Base-by-base conservation (phyloP, 2,329 filamentous ascomycete genomes). In the Fusarium tricinctum region DNA sequence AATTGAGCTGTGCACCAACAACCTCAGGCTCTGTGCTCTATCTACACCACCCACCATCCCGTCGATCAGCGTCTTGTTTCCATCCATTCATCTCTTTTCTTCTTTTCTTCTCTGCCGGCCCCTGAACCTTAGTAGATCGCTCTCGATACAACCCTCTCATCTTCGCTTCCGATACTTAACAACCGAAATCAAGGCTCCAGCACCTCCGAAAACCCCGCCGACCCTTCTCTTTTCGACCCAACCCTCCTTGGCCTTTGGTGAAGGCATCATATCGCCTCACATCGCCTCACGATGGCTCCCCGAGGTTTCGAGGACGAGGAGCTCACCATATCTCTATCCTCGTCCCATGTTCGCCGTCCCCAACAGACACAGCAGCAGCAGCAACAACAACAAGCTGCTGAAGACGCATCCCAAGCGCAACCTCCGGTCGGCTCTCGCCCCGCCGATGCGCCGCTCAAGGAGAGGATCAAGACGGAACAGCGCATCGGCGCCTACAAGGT, bases 401-500 rank as follows among this genome's bases (percentile, higher is more conserved):
- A 69, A 53, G 64, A 70, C 60, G 54, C 67, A 35, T 70, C 76
- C 46, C 73, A 73, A 46, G 63, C 74, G 33, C 33, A 38, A n/a
- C 14, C 33, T n/a, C 33, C 15, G 33, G 33, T n/a, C 52, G 68
- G 66, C 32, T 65, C 72, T 59, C 75, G 75, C 68, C 74, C 76
- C 70, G 76, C 73, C 73, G 80, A 74, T 52, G 73, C 75, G 57
- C 75, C 73, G 48, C 73, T 76, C 58, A 77, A 79, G 63, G 78
- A 86, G 59, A 84, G 82, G 76, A 78, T 79, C 82, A 90, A 87
- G 82, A 88, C 89, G 68, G 93, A 92, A 82, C 92, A 95, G 83
- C 90, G 95, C 71, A 89, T 98, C 75, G 94, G 94, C 70, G 92
- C 94, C 80, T 99, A 99, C 83, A 92, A 92, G 74, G 91, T 97